phyloP scores from a whole-genome alignment of 2,329 filamentous ascomycete species.

The Fusarium proliferatum region DNA sequence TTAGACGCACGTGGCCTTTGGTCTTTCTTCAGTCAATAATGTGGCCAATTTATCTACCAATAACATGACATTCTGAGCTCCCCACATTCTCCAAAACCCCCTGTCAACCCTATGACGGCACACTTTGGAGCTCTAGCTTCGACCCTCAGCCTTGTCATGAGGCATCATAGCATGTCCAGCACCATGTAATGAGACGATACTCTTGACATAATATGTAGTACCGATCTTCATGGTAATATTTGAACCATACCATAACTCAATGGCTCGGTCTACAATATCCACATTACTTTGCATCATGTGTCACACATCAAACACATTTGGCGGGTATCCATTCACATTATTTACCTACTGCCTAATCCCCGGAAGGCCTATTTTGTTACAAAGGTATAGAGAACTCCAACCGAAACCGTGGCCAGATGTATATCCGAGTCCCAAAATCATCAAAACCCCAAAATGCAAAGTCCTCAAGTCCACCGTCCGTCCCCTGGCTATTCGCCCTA shows the following conservation, averaged over 20 bases:
- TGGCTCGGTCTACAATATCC: background rate
- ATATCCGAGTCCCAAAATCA: constrained; percentile 46
- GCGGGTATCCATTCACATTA: constrained; percentile 45
- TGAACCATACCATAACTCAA: background rate
- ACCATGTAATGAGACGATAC: background rate
- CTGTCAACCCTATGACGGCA: constrained; percentile 38
- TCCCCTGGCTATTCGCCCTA: constrained; percentile 43
- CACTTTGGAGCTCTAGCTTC: constrained; percentile 21
- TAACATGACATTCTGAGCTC: constrained; percentile 12
- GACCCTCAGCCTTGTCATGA: constrained; percentile 26
- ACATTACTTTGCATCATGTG: constrained; percentile 4
- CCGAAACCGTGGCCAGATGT: constrained; percentile 45
- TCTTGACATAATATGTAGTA: background rate
- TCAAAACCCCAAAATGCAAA: constrained; percentile 48
- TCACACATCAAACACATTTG: constrained; percentile 6
- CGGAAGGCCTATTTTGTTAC: constrained; percentile 43
- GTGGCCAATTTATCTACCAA: constrained; percentile 7
- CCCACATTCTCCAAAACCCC: constrained; percentile 37
- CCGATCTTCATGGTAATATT: background rate
- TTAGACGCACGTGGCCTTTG: constrained; percentile 11
- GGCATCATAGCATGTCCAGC: background rate
- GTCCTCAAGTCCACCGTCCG: constrained; percentile 40
- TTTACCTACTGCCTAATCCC: constrained; percentile 40
- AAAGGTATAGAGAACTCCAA: constrained; percentile 45
- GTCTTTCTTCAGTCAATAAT: background rate